Conservation (phyloP, 116 monocot species). For the Cymodocea nodosa region DNA sequence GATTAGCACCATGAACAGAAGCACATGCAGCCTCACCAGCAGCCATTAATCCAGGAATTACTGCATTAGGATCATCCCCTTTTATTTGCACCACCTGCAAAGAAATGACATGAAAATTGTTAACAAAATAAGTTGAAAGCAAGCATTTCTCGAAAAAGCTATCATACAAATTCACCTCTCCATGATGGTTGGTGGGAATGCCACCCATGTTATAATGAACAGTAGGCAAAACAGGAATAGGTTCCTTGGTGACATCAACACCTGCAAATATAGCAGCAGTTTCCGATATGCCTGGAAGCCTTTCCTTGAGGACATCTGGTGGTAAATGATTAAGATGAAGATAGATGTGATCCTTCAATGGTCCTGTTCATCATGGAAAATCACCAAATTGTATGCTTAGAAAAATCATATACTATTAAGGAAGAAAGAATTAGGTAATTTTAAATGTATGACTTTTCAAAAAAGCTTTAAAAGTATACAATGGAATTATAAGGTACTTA, state of each 20-base stretch:
- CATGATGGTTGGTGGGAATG: slow-evolving; percentile 76
- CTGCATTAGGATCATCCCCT: slow-evolving; percentile 55
- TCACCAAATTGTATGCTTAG: neutral
- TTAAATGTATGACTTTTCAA: too few relatives aligned
- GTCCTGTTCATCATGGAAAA: slow-evolving; percentile 17
- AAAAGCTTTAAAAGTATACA: too few relatives aligned
- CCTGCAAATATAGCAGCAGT: slow-evolving; percentile 85
- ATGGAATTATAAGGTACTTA: too few relatives aligned
- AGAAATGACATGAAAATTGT: neutral
- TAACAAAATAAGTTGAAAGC: neutral
- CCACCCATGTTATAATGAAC: slow-evolving; percentile 95
- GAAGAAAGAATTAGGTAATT: neutral
- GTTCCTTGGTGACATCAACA: slow-evolving; percentile 88
- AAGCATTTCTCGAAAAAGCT: neutral
- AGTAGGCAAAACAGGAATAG: slow-evolving; percentile 81
- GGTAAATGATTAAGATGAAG: slow-evolving; percentile 74
- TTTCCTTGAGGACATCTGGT: slow-evolving; percentile 64
- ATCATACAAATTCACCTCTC: slow-evolving; percentile 23
- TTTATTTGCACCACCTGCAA: slow-evolving; percentile 55
- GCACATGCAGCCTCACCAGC: slow-evolving; percentile 72
- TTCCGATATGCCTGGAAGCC: slow-evolving; percentile 87
- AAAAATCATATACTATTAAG: slow-evolving; percentile 1
- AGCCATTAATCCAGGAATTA: slow-evolving; percentile 77
- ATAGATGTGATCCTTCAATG: slow-evolving; percentile 72
- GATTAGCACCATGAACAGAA: slow-evolving; percentile 98